Conservation (phyloP, 768 basidiomycete species). For the Mycena venus region DNA sequence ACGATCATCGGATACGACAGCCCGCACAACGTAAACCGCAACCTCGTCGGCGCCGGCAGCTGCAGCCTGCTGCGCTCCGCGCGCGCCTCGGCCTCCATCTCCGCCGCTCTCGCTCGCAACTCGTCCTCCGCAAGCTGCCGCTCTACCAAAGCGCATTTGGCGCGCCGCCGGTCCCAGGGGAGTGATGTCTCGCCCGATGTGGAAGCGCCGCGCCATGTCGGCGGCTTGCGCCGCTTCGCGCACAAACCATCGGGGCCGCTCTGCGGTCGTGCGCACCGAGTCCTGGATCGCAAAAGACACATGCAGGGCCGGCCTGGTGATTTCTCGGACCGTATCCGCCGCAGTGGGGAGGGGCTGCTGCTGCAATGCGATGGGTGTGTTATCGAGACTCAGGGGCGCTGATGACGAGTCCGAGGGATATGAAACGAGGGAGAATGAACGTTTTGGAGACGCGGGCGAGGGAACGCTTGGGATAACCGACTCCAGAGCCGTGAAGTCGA, state of each 20-base stretch:
- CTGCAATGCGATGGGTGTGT: too few species aligned
- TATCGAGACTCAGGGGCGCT: too few species aligned
- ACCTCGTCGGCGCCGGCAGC: background rate
- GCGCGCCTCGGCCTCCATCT: background rate
- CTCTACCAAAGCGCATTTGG: background rate
- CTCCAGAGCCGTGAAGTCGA: background rate
- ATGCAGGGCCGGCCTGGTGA: background rate
- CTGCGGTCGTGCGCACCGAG: background rate
- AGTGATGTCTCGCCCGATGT: background rate
- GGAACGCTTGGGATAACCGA: too few species aligned
- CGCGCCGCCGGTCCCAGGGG: background rate
- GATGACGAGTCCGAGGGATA: too few species aligned
- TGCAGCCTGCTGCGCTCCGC: too few species aligned
- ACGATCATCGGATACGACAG: background rate
- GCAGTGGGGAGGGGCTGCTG: too few species aligned
- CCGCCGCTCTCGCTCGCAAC: background rate
- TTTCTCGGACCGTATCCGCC: too few species aligned
- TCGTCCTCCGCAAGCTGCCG: background rate
- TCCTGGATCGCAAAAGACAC: background rate
- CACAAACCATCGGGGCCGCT: background rate
- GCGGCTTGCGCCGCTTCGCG: background rate
- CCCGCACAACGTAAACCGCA: background rate
- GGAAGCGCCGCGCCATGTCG: background rate
- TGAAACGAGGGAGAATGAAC: background rate
- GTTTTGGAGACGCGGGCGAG: background rate